Conservation (phyloP, 371 early-diverging fungal genomes). For the Actinomucor elegans region DNA sequence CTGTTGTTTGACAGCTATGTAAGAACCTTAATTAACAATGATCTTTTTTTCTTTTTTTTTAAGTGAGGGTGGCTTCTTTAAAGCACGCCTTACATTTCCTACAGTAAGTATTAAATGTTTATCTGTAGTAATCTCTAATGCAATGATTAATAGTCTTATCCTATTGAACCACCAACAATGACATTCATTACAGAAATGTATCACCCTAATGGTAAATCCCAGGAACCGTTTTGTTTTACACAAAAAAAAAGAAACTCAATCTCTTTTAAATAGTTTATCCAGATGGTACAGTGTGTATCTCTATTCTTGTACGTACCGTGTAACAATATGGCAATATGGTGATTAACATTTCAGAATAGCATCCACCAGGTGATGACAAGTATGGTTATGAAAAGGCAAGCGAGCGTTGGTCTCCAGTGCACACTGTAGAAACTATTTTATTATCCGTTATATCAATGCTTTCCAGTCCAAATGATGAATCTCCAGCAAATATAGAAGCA, state of each 20-base stretch:
- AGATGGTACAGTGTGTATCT: constrained; percentile 89
- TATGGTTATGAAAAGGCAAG: constrained; percentile 89
- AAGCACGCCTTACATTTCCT: constrained; percentile 83
- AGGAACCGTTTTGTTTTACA: too few species aligned
- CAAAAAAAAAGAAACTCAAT: background rate
- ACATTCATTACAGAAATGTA: constrained; percentile 80
- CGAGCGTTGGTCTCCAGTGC: constrained; percentile 94
- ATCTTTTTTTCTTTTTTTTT: constrained; percentile 1
- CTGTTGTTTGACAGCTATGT: constrained; percentile 17
- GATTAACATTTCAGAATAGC: constrained; percentile 28
- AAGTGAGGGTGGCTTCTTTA: constrained; percentile 90
- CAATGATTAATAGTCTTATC: constrained; percentile 55
- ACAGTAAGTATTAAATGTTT: constrained; percentile 29
- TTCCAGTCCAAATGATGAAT: constrained; percentile 90
- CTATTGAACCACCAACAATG: constrained; percentile 83
- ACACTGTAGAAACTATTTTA: constrained; percentile 93
- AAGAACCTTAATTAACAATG: constrained; percentile 3
- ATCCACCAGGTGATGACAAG: constrained; percentile 82
- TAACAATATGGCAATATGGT: background rate
- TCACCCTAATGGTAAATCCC: constrained; percentile 72
- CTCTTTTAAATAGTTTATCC: constrained; percentile 57
- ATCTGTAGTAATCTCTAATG: background rate
- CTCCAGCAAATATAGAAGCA: constrained; percentile 92
- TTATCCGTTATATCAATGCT: constrained; percentile 87
- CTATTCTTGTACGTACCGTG: constrained; percentile 71